Percentiles rank a stretch among this genome's conserved stretches.
Evolutionary conservation across 345 rosid genomes (phyloP).

Genomic region (Crucihimalaya himalaica): DNA sequence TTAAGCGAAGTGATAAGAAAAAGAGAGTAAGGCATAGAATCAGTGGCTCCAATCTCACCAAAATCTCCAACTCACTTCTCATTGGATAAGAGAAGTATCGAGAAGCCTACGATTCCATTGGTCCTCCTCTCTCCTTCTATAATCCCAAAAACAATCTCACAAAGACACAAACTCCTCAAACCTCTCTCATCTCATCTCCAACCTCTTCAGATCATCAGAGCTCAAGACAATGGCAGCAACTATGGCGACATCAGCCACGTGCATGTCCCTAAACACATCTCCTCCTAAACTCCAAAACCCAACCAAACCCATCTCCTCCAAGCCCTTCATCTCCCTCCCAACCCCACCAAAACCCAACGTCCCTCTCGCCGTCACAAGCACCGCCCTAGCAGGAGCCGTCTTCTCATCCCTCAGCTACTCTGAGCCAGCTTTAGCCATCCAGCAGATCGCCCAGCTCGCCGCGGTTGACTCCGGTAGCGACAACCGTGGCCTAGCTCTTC

Average conservation of each 20-base stretch:
- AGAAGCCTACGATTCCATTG: conserved; percentile 45
- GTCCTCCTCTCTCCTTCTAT: conserved; percentile 34
- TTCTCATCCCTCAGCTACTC: conserved; percentile 68
- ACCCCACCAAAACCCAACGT: conserved; percentile 31
- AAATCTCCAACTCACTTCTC: no score
- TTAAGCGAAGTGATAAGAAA: conserved; percentile 36
- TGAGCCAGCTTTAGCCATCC: conserved; percentile 87
- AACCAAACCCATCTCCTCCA: conserved; percentile 37
- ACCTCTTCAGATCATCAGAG: neutral
- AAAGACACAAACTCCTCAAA: neutral
- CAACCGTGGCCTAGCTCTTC: conserved; percentile 82
- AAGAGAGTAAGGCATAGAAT: neutral
- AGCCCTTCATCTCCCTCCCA: conserved; percentile 32
- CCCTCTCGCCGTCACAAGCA: conserved; percentile 40
- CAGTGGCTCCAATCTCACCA: no score
- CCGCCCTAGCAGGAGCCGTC: conserved; percentile 79
- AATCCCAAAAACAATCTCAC: conserved; percentile 18
- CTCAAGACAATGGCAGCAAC: conserved; percentile 55
- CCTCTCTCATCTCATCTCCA: conserved; percentile 16
- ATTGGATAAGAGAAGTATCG: conserved; percentile 39
- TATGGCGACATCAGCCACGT: conserved; percentile 69
- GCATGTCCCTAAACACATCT: conserved; percentile 48
- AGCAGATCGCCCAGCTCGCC: conserved; percentile 67
- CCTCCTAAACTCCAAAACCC: conserved; percentile 51
- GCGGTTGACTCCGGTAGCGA: conserved; percentile 58